phyloP scores from a whole-genome alignment of 2,329 filamentous ascomycete species.

The Blastomyces silverae region DNA sequence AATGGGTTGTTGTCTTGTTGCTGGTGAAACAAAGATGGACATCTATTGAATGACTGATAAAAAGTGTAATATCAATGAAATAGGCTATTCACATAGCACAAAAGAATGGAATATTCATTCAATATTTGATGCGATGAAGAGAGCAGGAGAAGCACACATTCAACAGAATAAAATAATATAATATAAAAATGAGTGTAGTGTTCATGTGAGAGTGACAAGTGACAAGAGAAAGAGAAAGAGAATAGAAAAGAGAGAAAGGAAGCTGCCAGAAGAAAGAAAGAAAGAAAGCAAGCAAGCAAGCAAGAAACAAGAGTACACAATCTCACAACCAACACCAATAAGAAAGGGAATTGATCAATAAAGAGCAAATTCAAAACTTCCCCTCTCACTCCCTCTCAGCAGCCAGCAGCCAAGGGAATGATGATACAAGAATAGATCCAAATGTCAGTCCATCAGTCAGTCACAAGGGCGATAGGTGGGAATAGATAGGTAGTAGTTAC shows the following conservation, averaged over 20 bases:
- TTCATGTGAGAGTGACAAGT: neutral
- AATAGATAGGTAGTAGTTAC: neutral
- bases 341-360: neutral
- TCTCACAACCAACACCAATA: neutral
- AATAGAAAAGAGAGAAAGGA: neutral
- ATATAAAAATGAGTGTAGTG: neutral
- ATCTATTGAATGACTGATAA: slow-evolving; percentile 2
- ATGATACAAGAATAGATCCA: neutral
- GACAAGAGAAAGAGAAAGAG: neutral
- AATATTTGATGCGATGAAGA: neutral
- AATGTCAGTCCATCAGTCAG: neutral
- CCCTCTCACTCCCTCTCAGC: neutral
- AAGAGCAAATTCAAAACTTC: neutral
- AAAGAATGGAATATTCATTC: neutral
- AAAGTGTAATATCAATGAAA: neutral
- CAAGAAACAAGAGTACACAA: too few relatives aligned
- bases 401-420: neutral
- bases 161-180: neutral
- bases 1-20: neutral
- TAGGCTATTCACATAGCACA: neutral
- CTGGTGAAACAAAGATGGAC: neutral
- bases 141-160: too few relatives aligned
- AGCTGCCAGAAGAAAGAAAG: neutral
- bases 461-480: neutral
- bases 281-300: neutral